Percentiles rank a stretch among this genome's conserved stretches.
Conservation (phyloP, 371 early-diverging fungal species). For the Chytridium lagenaria region DNA sequence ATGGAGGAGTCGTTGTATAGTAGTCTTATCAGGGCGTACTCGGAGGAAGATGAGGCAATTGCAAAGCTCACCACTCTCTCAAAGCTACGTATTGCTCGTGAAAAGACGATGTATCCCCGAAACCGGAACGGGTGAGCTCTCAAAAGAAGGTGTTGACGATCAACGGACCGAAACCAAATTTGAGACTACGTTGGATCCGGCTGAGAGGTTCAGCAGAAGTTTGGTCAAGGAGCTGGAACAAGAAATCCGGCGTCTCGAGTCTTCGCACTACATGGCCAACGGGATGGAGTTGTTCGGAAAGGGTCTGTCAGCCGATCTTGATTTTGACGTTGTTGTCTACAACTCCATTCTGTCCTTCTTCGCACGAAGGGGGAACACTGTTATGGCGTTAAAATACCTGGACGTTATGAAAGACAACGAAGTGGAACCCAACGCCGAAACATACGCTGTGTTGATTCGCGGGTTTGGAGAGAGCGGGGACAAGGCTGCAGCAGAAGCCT, state of each 20-base stretch:
- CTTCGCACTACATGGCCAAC: neutral
- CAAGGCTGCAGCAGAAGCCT: neutral
- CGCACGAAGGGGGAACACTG: neutral
- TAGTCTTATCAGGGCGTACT: neutral
- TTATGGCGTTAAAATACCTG: neutral
- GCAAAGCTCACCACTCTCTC: neutral
- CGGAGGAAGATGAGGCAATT: neutral
- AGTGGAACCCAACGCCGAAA: neutral
- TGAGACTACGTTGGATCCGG: no score
- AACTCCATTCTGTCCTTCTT: slow-evolving; percentile 5
- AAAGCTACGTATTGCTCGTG: neutral
- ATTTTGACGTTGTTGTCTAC: neutral
- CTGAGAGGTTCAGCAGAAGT: no score
- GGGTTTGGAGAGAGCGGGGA: neutral
- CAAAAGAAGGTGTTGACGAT: no score
- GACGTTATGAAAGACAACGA: neutral
- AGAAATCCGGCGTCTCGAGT: neutral
- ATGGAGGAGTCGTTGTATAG: neutral
- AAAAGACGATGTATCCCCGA: no score
- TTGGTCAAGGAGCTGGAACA: neutral
- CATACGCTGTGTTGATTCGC: neutral
- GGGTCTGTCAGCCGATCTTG: neutral
- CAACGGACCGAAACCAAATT: no score
- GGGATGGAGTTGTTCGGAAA: neutral
- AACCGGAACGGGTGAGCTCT: no score